phyloP scores from a whole-genome alignment of 2,329 filamentous ascomycete genomes.

The Neopestalotiopsis sp. region DNA sequence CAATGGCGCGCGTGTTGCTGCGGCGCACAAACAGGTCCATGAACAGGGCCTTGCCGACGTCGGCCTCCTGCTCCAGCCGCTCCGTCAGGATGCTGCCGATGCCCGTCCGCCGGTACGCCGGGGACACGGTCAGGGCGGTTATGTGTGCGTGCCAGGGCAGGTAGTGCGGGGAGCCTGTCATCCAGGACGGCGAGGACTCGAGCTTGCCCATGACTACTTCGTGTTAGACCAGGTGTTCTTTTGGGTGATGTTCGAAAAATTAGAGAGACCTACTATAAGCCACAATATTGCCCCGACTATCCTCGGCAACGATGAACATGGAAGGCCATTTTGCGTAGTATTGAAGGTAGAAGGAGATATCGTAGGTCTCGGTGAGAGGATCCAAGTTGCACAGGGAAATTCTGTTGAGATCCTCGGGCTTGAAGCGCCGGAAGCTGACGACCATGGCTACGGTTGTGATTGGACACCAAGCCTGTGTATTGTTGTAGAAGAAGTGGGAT shows the following conservation, averaged over 20 bases:
- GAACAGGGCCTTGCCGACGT: slow-evolving; percentile 88
- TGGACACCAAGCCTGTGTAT: background rate
- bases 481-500: background rate
- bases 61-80: slow-evolving; percentile 80
- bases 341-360: slow-evolving; percentile 91
- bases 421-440: slow-evolving; percentile 87
- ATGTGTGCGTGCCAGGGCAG: slow-evolving; percentile 99
- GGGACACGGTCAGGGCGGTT: slow-evolving; percentile 91
- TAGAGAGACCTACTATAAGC: slow-evolving; percentile 76
- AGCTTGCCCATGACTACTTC: slow-evolving; percentile 90
- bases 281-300: slow-evolving; percentile 84
- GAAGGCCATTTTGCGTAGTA: slow-evolving; percentile 97
- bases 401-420: slow-evolving; percentile 81
- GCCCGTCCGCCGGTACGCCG: slow-evolving; percentile 81
- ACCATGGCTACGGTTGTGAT: slow-evolving; percentile 49
- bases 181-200: slow-evolving; percentile 80
- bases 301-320: slow-evolving; percentile 90
- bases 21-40: slow-evolving; percentile 92
- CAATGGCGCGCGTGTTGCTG: slow-evolving; percentile 86
- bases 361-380: slow-evolving; percentile 96
- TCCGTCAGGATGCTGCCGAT: slow-evolving; percentile 84
- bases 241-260: background rate
- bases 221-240: slow-evolving; percentile 4
- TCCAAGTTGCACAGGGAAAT: slow-evolving; percentile 97
- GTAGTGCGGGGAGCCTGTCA: slow-evolving; percentile 82